Base-by-base conservation (phyloP, 2,329 filamentous ascomycete genomes). In the Hawksworthiomyces lignivorus region DNA sequence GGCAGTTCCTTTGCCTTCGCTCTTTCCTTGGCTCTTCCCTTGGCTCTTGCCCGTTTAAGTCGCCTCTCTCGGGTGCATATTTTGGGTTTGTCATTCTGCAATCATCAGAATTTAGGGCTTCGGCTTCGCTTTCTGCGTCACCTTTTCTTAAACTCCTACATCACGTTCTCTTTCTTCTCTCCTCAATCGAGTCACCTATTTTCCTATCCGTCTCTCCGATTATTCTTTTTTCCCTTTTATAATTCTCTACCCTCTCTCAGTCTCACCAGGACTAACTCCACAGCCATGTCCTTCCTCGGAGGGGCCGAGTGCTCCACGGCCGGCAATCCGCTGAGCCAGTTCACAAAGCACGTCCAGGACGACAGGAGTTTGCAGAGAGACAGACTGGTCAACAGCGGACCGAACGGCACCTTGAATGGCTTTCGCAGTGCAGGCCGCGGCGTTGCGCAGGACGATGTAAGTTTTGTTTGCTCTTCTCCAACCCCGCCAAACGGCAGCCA, bases 281-380 rank as follows among this genome's bases (percentile, higher is more conserved):
- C n/a, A n/a, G n/a, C 48, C 52, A 97, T 98, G 90, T 96, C 90
- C 42, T 97, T 98, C 64, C 76, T 97, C 56, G 87, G 87, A 65
- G 89, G 90, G 54, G 85, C 90, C 54, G 92, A 97, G 69, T 98
- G 92, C 74, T 97, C 90, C 43, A 94, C 92, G 48, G 88, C 86
- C 51, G 87, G 84, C 58, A 98, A 98, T 64, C 92, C 94, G 44
- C 80, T 98, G 56, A 90, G 87, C 60, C 92, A 97, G 71, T 94
- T 98, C 63, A 87, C 89, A 50, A 98, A 98, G 66, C 89, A 96
- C 64, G 87, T 92, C 44, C 86, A 94, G 59, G 87, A 94, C 73
- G 92, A 98, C 69, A 94, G 89, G 67, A 92, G 86, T 44, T 70
- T 97, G 44, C 92, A 97, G 67, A 77, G 89, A 56, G 92, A 98